Base-by-base conservation (phyloP, 2,329 filamentous ascomycete species). In the Esteya vermicola region DNA sequence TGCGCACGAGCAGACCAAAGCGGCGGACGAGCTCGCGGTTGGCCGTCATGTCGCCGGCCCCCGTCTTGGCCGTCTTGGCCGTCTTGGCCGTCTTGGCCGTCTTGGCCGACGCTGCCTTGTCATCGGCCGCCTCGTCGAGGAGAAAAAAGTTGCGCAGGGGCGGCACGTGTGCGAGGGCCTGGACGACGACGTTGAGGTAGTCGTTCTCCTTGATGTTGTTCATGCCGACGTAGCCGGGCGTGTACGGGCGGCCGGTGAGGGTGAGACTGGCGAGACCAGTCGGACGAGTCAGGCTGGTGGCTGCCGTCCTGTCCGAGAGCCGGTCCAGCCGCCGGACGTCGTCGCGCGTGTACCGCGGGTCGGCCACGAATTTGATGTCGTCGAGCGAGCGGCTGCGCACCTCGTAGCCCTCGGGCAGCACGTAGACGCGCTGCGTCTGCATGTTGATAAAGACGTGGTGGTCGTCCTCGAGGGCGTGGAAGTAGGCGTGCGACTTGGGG, bases 131-230 rank as follows among this genome's bases (percentile, higher is more conserved):
- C 50, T 93, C 74, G 54, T 94, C 85, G 2, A 96, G 72, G 52
- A 98, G 77, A 55, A 96, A 78, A 62, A 78, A 96, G 57, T 96
- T 95, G 26, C 91, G 78, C 49, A 98, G 66, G 4, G 91, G 89
- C 18, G 78, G 67, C 21, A 96, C 85, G 59, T 98, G 91, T 3
- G 89, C 80, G 28, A 98, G 70, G 7, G 88, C 81, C 59, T 98
- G 91, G 36, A 93, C 81, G 4, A 95, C 75, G 21, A 94, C 89
- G 56, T 98, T 98, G 54, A 96, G 72, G 63, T 98, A 98, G 65
- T 98, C 91, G 62, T 98, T 98, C 43, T 91, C 85, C 61, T 98
- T 98, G 69, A 98, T 95, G 62, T 98, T 98, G 70, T 98, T 98
- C 84, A 98, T 93, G 49, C 91, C 91, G 45, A 98, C 85, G 56